Evolutionary conservation across 345 rosid species (phyloP).

Genomic region (Gossypium australe): DNA sequence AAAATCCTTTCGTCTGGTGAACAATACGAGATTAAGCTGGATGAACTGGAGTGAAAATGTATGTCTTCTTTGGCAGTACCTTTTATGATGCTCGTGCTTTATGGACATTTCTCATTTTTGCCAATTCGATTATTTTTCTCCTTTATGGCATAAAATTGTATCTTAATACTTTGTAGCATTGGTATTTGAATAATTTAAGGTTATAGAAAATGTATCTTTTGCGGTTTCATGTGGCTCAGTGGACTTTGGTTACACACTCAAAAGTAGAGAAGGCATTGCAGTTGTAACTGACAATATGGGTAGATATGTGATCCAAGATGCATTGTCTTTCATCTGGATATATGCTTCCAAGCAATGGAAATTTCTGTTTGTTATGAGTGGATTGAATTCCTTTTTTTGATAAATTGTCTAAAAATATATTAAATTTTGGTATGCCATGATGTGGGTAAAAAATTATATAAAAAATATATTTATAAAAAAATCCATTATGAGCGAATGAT

Average conservation of each 20-base stretch:
- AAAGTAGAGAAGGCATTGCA: not conserved
- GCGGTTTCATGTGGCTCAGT: not conserved
- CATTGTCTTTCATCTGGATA: no score
- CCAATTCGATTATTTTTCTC: not conserved
- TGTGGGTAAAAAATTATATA: no score
- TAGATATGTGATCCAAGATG: no score
- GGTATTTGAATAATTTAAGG: not conserved
- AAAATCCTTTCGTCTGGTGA: conserved; percentile 71
- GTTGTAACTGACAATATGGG: not conserved
- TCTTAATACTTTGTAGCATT: not conserved
- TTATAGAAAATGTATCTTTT: not conserved
- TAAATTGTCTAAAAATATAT: no score
- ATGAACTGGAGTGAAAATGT: conserved; percentile 43
- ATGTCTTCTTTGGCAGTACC: not conserved
- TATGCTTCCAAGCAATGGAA: no score
- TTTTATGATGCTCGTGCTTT: not conserved
- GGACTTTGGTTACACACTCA: not conserved
- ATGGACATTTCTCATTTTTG: not conserved
- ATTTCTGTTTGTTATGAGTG: no score
- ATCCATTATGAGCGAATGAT: no score
- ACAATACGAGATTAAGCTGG: conserved; percentile 70
- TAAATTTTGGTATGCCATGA: no score
- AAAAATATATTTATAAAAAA: no score
- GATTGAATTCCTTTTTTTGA: no score
- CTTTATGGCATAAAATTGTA: not conserved